Evolutionary conservation across 805 yeast genomes (phyloP), one percentile per base, ranked within the genome.

Genomic region (Lipomyces orientalis): DNA sequence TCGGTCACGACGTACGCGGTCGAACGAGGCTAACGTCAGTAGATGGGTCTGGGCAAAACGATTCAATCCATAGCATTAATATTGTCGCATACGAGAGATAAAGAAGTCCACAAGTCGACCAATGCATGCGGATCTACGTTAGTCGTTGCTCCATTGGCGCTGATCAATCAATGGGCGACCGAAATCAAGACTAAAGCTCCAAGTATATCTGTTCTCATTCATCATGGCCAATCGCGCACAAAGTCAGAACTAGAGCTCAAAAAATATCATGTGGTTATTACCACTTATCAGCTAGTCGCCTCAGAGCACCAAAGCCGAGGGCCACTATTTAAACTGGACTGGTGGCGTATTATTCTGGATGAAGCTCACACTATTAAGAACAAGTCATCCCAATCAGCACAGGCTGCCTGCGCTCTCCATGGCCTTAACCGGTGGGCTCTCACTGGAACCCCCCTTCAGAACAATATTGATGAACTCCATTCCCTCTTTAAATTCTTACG

Each of bases 21-120:
- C 31, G 49, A 6, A 9, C 10, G 22, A 43, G 49, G 16, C 49
- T 43, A n/a, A 43, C 49, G 5, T n/a, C 0, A 12, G 81, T 10
- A 69, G 73, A 91, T 91, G 97, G 97, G 97, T 19, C 80, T 91
- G 16, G 97, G 97, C 61, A 91, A 91, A 74, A 91, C 97, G 0
- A 86, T 91, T 59, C 97, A 91, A 78, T 86, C 90, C 14, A 80
- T 87, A 54, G 89, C 95, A 0, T 79, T 91, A 55, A 85, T 90
- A 64, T 74, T 88, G 64, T 81, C 86, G 43, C 73, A 73, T 33
- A 73, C 68, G 33, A 69, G 69, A 10, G 66, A 65, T 35, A 33
- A 60, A 96, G 79, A 84, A 93, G 22, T 33, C n/a, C 70, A 71
- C 49, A 70, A 39, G 35, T 66, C 73, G 8, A 58, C 14, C 9